Conservation (phyloP, 2,329 filamentous ascomycete genomes). For the Alternaria consortialis region DNA sequence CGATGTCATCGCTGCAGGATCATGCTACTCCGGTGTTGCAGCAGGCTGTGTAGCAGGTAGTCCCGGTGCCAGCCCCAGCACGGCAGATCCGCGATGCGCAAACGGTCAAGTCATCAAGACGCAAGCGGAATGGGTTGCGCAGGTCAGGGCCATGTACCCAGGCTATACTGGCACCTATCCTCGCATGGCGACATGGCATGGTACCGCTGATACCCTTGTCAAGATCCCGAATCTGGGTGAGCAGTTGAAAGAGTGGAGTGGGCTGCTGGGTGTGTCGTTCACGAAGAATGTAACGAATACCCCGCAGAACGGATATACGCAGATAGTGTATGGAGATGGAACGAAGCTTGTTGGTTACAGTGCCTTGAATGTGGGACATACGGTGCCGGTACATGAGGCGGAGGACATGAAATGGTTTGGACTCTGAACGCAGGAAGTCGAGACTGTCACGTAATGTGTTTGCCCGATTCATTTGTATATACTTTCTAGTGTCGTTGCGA, state of each 20-base stretch:
- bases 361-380: conserved; percentile 37
- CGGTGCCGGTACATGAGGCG: conserved; percentile 27
- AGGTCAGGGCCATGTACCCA: conserved; percentile 49
- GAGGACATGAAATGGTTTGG: conserved; percentile 24
- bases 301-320: conserved; percentile 35
- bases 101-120: conserved; percentile 29
- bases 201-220: conserved; percentile 46
- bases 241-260: conserved; percentile 43
- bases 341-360: conserved; percentile 37
- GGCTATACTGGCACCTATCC: conserved; percentile 49
- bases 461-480: not conserved
- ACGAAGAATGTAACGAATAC: conserved; percentile 29
- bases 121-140: conserved; percentile 41
- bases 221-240: conserved; percentile 36
- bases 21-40: conserved; percentile 40
- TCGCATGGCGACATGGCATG: conserved; percentile 50
- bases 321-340: conserved; percentile 40
- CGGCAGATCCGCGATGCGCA: conserved; percentile 33
- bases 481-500: not conserved
- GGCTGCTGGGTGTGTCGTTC: conserved; percentile 29
- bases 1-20: conserved; percentile 37
- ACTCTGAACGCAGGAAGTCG: not conserved
- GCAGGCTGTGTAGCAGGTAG: conserved; percentile 51
- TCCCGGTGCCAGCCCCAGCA: conserved; percentile 46
- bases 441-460: not conserved